Evolutionary conservation across 1,139 yeast genomes (phyloP).

Genomic region (Yamadazyma buinensis): DNA sequence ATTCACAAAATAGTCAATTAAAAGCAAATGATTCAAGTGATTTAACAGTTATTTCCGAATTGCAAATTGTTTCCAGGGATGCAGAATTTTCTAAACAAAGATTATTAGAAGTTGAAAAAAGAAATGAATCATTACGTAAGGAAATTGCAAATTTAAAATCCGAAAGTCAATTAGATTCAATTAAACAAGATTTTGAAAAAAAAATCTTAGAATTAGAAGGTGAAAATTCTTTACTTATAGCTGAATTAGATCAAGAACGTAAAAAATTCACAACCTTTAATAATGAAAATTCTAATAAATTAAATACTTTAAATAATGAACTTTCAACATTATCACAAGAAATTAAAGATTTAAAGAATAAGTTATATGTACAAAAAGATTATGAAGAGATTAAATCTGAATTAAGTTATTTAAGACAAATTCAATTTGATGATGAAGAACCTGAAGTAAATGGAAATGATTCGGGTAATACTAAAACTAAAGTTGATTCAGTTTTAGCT

Average conservation of each 20-base stretch:
- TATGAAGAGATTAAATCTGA: slow-evolving; percentile 80
- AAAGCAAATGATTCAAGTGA: slow-evolving; percentile 11
- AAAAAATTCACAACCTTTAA: slow-evolving; percentile 27
- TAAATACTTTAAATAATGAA: slow-evolving; percentile 44
- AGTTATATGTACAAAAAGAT: slow-evolving; percentile 48
- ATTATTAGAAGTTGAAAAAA: slow-evolving; percentile 65
- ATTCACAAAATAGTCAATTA: slow-evolving; percentile 31
- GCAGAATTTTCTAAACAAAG: slow-evolving; percentile 70
- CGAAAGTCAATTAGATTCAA: slow-evolving; percentile 31
- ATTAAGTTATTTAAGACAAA: slow-evolving; percentile 63
- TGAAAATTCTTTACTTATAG: slow-evolving; percentile 61
- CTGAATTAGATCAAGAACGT: slow-evolving; percentile 56
- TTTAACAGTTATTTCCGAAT: slow-evolving; percentile 41
- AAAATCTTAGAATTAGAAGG: slow-evolving; percentile 58
- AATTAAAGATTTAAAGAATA: slow-evolving; percentile 43
- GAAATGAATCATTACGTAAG: slow-evolving; percentile 71
- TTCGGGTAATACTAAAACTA: slow-evolving; percentile 13
- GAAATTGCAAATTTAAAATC: slow-evolving; percentile 55
- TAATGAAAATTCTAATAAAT: slow-evolving; percentile 29
- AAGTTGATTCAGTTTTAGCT: slow-evolving; percentile 48
- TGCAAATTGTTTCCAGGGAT: slow-evolving; percentile 69
- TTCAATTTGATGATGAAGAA: slow-evolving; percentile 60
- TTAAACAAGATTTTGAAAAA: slow-evolving; percentile 33
- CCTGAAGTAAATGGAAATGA: slow-evolving; percentile 21
- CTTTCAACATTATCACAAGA: slow-evolving; percentile 47